Evolutionary conservation across 106 monocot genomes (phyloP), one percentile per base, ranked within the genome.

Genomic region (Allium sativum): DNA sequence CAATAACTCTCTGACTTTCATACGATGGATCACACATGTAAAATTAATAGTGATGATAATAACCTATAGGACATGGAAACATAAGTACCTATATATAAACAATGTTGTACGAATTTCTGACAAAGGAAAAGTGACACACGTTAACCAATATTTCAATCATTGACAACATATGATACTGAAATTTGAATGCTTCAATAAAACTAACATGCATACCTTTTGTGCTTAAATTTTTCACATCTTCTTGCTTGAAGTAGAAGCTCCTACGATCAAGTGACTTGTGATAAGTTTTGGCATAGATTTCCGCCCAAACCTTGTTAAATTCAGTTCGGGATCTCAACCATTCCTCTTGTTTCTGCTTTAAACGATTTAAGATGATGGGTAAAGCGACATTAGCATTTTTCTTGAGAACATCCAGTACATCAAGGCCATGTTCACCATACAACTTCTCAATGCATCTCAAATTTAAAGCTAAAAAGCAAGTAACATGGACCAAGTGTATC

Each of bases 301-400:
- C 96, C 43, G 91, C 88, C 96, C 96, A 92, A 51, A 98, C 91
- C 56, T 98, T 98, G 44, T 98, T 98, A 65, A 98, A 92, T 82
- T 98, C 91, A 61, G 88, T 56, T 47, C 92, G 91, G 43, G 91
- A 92, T 68, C 80, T 82, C 41, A 82, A 92, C 96, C 96, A 98
- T 68, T 98, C 96, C 61, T 98, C 96, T 74, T 98, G 91, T 71
- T 98, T 98, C 67, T 98, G 96, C 71, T 98, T 98, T 74, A 92
- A 62, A 48, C 96, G 87, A 62, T 84, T 92, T 65, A 98, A 81
- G 61, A 98, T 80, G 19, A 98, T 80, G 68, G 96, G 96, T 41
- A 92, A 80, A 60, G 88, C 84, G 70, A 85, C 66, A 60, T 74
- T 66, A 64, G 92, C 71, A 74, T 98, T 98, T 67, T 92, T 98